These are phyloP conservation scores for Podospora bellae-mahoneyi DNA, from an alignment of 495 filamentous ascomycete genomes.

Conservation along the genomic window DNA sequence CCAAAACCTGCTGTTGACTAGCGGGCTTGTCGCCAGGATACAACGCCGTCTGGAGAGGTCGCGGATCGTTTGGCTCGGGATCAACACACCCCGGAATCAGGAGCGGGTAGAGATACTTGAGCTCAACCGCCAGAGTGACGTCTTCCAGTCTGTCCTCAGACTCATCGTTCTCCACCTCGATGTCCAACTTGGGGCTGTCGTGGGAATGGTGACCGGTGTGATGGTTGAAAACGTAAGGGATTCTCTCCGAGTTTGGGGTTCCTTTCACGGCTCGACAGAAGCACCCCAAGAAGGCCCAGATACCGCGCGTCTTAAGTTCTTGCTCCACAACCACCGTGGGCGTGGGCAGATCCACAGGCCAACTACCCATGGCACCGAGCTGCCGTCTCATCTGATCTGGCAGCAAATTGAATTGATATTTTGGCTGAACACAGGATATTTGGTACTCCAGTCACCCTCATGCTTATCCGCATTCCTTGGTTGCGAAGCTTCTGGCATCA, in stretches of 20 bases:
- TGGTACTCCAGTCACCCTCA: background rate
- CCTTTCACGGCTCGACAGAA: background rate
- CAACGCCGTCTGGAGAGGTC: background rate
- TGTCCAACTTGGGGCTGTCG: too few relatives aligned
- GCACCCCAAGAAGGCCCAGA: background rate
- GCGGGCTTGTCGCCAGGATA: background rate
- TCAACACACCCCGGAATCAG: constrained; percentile 6
- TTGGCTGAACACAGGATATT: background rate
- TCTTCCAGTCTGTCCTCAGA: constrained; percentile 5
- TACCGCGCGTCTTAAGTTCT: background rate
- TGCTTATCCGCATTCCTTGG: background rate
- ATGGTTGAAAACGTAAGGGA: background rate
- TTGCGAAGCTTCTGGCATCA: background rate
- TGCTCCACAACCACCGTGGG: background rate
- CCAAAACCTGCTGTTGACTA: constrained; percentile 15
- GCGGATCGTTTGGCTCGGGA: constrained; percentile 1
- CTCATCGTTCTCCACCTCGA: background rate
- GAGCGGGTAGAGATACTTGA: constrained; percentile 19
- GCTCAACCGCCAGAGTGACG: constrained; percentile 1
- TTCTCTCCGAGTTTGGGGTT: background rate
- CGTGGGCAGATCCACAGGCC: background rate
- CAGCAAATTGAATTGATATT: background rate
- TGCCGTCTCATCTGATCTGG: background rate
- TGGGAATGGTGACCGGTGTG: background rate
- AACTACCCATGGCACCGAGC: background rate